Evolutionary conservation across 1,284 basidiomycete genomes (phyloP).

Genomic region (Microbotryum scabiosae): DNA sequence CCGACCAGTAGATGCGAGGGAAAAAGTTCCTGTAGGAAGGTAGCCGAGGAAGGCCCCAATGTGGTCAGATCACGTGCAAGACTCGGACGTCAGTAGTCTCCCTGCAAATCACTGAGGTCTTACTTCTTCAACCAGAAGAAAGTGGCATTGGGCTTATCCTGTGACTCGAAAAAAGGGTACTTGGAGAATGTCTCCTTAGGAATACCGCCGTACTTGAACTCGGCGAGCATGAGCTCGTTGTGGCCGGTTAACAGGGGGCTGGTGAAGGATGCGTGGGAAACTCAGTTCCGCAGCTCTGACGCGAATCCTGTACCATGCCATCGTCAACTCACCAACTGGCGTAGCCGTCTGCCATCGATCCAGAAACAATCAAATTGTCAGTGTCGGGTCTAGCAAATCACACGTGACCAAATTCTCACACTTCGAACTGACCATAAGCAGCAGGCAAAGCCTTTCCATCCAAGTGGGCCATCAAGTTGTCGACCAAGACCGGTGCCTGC

Average conservation of each 20-base stretch:
- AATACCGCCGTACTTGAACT: slow-evolving; percentile 62
- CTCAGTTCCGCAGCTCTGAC: slow-evolving; percentile 34
- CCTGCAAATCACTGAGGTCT: slow-evolving; percentile 31
- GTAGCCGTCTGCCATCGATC: slow-evolving; percentile 37
- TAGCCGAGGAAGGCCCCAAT: neutral
- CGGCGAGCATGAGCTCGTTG: slow-evolving; percentile 77
- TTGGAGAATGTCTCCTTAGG: slow-evolving; percentile 76
- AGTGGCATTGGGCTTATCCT: slow-evolving; percentile 51
- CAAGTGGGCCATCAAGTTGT: slow-evolving; percentile 72
- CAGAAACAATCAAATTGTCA: neutral
- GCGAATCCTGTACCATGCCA: neutral
- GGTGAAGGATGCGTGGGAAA: slow-evolving; percentile 28
- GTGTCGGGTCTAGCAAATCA: slow-evolving; percentile 41
- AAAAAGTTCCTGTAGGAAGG: slow-evolving; percentile 58
- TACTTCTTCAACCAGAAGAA: slow-evolving; percentile 86
- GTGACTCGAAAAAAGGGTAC: slow-evolving; percentile 53
- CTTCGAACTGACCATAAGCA: slow-evolving; percentile 8
- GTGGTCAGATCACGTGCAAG: neutral
- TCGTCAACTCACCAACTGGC: slow-evolving; percentile 39
- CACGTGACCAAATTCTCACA: neutral
- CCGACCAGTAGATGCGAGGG: slow-evolving; percentile 79
- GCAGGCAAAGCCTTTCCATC: slow-evolving; percentile 56
- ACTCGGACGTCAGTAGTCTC: neutral
- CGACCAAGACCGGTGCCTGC: slow-evolving; percentile 83
- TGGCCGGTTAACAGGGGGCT: slow-evolving; percentile 62